A percentile compares a stretch with the other conserved stretches of the same genome.
These are phyloP conservation scores for Russula virescens DNA, from an alignment of 768 basidiomycete genomes.

Conservation along the genomic window DNA sequence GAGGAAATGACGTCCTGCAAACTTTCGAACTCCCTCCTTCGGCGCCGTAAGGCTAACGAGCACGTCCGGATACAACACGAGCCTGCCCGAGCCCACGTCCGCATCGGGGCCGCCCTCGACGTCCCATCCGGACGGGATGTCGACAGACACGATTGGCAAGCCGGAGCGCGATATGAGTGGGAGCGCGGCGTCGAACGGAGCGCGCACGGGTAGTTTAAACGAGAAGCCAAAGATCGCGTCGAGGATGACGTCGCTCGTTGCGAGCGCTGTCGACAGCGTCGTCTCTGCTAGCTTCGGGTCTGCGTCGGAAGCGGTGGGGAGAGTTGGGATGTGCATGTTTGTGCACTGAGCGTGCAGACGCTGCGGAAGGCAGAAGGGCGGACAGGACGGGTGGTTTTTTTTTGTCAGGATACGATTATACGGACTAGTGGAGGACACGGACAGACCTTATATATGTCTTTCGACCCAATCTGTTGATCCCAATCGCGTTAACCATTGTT, in stretches of 20 bases:
- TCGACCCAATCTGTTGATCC: slow-evolving; percentile 68
- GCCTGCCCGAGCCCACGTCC: slow-evolving; percentile 31
- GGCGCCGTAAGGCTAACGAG: slow-evolving; percentile 92
- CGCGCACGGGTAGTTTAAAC: slow-evolving; percentile 83
- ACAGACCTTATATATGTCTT: slow-evolving; percentile 82
- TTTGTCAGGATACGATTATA: too few species aligned
- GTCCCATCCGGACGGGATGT: slow-evolving; percentile 97
- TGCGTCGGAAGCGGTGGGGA: slow-evolving; percentile 39
- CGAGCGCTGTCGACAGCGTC: slow-evolving; percentile 45
- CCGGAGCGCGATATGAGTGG: slow-evolving; percentile 54
- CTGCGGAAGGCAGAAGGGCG: slow-evolving; percentile 32
- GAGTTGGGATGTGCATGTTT: slow-evolving; percentile 78
- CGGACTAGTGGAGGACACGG: too few species aligned
- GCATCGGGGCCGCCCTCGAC: slow-evolving; percentile 64
- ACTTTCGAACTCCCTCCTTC: slow-evolving; percentile 76
- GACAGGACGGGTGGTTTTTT: too few species aligned
- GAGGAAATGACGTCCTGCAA: slow-evolving; percentile 82
- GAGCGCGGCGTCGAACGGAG: slow-evolving; percentile 80
- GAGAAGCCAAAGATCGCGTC: slow-evolving; percentile 99
- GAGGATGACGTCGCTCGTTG: slow-evolving; percentile 72
- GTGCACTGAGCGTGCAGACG: slow-evolving; percentile 80
- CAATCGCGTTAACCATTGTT: neutral
- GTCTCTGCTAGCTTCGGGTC: slow-evolving; percentile 33
- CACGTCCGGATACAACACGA: slow-evolving; percentile 67
- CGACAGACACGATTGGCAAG: slow-evolving; percentile 87